Evolutionary conservation across 163 green algal species (phyloP).

Genomic region (Dunaliella salina): DNA sequence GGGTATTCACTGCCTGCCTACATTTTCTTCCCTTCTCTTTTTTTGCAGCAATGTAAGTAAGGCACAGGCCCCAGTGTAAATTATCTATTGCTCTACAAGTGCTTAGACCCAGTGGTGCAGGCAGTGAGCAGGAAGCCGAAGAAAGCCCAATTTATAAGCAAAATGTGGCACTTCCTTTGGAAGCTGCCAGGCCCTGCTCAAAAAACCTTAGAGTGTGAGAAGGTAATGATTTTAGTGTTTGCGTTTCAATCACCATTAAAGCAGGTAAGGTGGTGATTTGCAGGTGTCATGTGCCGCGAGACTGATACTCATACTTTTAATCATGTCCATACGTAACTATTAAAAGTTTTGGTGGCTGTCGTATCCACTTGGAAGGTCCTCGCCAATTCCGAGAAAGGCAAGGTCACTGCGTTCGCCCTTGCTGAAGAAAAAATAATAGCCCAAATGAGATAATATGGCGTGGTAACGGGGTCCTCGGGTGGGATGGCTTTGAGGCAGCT

Average conservation of each 20-base stretch:
- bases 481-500: neutral
- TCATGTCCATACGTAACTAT: no score
- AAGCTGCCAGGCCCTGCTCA: neutral
- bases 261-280: neutral
- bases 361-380: no score
- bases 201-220: neutral
- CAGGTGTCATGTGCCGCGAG: neutral
- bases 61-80: no score
- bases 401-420: neutral
- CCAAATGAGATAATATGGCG: neutral
- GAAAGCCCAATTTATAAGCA: neutral
- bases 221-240: neutral
- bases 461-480: no score
- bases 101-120: no score
- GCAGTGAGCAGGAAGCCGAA: neutral
- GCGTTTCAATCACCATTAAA: neutral
- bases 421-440: neutral
- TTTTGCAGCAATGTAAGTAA: no score
- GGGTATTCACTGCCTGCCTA: no score
- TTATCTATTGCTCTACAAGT: no score
- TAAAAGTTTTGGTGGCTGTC: no score
- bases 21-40: no score
- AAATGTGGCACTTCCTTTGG: neutral
- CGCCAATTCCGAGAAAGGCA: neutral
- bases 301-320: neutral